Evolutionary conservation across 352 stramenopile genomes (phyloP), one percentile per base, ranked within the genome.

Genomic region (Proteromonas lacertae): DNA sequence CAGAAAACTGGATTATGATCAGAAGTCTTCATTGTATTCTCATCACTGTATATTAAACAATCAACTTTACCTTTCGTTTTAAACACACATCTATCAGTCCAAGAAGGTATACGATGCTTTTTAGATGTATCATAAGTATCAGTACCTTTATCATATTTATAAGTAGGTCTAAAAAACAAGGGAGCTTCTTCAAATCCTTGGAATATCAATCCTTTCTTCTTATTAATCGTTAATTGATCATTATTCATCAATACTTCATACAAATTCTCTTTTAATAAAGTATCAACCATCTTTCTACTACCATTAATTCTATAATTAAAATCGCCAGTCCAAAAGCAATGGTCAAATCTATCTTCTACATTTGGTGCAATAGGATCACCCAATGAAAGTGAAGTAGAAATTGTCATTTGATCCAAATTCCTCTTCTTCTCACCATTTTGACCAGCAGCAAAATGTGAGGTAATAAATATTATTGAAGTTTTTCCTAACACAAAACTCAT

Each of bases 281-380:
- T 35, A 24, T 32, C 25, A 7, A 41, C 24, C 4, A 41, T 21
- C 7, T 16, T 14, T 2, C 71, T 50, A 10, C 59, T 72, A 17
- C 65, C 62, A 35, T 86, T 75, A 25, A 87, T 67, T 18, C 71
- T 63, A 43, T 87, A 88, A 38, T 75, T 75, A 17, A 88, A 53
- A 42, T 88, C 72, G 2, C 72, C 72, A 30, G 60, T 67, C 64
- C 66, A 86, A 32, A 88, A 73, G 0, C 82, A 62, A 23, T 64
- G 61, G 35, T 86, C 69, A 13, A 13, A 13, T 13, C 13, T 13
- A 31, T 13, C 18, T 32, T 32, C 22, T 32, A 35, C 30, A 25
- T 10, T 24, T 35, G 30, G 20, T 10, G 5, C 30, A 10, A 21
- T 10, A 24, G 30, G 72, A 74, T 36, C n/a, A n/a, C n/a, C n/a